A percentile compares a stretch with the other conserved stretches of the same genome.
Conservation (phyloP, 2,329 filamentous ascomycete genomes). For the Ascosphaera acerosa region DNA sequence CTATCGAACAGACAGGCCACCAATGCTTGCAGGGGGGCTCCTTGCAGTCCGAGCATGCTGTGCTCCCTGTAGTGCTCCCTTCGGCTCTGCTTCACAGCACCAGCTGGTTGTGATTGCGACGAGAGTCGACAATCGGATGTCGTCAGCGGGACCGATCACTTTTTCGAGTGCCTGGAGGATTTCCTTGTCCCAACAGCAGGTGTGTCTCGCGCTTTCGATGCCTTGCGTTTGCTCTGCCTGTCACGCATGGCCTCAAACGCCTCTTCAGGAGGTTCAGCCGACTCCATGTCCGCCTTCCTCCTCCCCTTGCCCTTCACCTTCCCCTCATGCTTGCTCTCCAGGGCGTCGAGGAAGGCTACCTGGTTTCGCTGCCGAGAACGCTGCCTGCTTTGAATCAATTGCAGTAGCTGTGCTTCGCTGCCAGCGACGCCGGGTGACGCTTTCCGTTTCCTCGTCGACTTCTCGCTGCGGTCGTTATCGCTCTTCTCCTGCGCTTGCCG, state of each 20-base stretch:
- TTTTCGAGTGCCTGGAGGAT: too few relatives aligned
- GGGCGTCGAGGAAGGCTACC: constrained; percentile 38
- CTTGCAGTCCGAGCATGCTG: too few relatives aligned
- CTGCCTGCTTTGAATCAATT: constrained; percentile 51
- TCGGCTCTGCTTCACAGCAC: too few relatives aligned
- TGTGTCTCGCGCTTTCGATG: too few relatives aligned
- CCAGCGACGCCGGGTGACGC: constrained; percentile 15
- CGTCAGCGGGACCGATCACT: too few relatives aligned
- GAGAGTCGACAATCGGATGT: too few relatives aligned
- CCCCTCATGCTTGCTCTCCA: constrained; percentile 51
- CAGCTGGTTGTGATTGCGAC: too few relatives aligned
- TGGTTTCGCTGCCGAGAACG: constrained; percentile 44
- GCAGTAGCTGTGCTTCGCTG: constrained; percentile 15
- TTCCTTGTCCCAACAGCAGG: too few relatives aligned
- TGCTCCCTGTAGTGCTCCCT: too few relatives aligned
- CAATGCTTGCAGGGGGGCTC: too few relatives aligned
- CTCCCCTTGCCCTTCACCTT: constrained; percentile 13
- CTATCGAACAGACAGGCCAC: too few relatives aligned
- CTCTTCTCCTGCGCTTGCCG: constrained; percentile 46
- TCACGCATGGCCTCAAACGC: constrained; percentile 25
- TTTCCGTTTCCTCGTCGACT: constrained; percentile 21
- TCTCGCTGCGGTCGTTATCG: constrained; percentile 10
- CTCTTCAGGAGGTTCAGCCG: constrained; percentile 36
- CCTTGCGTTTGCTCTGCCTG: too few relatives aligned
- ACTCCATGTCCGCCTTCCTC: constrained; percentile 24